Evolutionary conservation across 768 basidiomycete species (phyloP).

Genomic region (Leucocoprinus leucothites): DNA sequence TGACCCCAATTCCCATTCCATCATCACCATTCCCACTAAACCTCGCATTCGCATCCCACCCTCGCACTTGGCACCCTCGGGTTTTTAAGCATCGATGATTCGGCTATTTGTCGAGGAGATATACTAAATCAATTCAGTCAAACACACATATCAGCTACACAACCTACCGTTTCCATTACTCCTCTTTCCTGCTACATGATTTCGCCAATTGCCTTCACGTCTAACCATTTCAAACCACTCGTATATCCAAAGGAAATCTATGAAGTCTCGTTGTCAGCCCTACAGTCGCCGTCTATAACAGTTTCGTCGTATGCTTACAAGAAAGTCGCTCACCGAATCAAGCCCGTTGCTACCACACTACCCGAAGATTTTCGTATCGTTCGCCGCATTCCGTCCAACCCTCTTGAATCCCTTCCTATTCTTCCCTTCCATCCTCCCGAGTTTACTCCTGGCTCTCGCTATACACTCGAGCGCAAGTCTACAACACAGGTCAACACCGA

Average conservation of each 20-base stretch:
- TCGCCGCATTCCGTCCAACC: constrained; percentile 21
- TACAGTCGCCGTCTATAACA: no score
- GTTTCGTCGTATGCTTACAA: neutral
- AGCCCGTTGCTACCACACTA: no score
- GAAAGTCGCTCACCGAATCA: neutral
- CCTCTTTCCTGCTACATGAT: neutral
- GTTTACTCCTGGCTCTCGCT: constrained; percentile 20
- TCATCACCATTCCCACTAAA: constrained; percentile 11
- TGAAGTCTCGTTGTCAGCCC: neutral
- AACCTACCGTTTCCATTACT: no score
- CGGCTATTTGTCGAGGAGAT: neutral
- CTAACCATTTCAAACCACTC: neutral
- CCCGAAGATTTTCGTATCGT: constrained; percentile 26
- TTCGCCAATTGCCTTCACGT: neutral
- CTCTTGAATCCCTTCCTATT: no score
- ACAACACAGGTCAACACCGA: constrained; percentile 16
- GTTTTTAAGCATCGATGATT: neutral
- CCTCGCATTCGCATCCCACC: no score
- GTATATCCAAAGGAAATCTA: neutral
- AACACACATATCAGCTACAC: no score
- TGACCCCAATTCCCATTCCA: constrained; percentile 13
- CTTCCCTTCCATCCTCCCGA: no score
- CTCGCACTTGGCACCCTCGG: no score
- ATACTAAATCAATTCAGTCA: neutral
- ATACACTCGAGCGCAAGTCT: constrained; percentile 16